Percentiles rank a stretch among this genome's conserved stretches.
Evolutionary conservation across 495 filamentous ascomycete species (phyloP).

Genomic region (Penicillium coprophilum): DNA sequence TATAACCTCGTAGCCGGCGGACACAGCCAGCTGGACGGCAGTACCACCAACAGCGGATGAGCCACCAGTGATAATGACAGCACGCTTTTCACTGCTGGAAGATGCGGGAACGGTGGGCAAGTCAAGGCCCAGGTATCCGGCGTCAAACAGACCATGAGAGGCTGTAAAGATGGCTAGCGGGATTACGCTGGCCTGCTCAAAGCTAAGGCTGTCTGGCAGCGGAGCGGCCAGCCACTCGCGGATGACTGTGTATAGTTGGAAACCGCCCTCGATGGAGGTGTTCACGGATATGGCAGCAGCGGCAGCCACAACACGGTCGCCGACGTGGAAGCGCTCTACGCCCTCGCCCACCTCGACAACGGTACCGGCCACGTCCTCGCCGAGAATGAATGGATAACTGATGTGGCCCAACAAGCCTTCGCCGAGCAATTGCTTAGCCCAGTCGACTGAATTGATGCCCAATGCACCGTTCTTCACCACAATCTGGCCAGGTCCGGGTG

Average conservation of each 20-base stretch:
- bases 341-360: conserved; percentile 38
- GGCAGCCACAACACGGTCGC: conserved; percentile 40
- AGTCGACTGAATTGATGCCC: conserved; percentile 50
- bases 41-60: conserved; percentile 48
- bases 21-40: conserved; percentile 59
- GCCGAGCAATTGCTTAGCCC: conserved; percentile 34
- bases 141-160: background rate
- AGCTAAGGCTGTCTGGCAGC: conserved; percentile 29
- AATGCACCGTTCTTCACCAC: conserved; percentile 41
- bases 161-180: background rate
- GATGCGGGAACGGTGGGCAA: background rate
- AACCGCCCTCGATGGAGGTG: conserved; percentile 15
- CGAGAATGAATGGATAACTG: conserved; percentile 36
- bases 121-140: background rate
- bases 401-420: conserved; percentile 17
- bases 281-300: background rate
- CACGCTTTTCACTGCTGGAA: background rate
- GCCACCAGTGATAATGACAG: background rate
- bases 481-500: background rate
- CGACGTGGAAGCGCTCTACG: conserved; percentile 37
- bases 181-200: conserved; percentile 27
- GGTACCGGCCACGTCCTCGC: conserved; percentile 44
- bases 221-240: conserved; percentile 21
- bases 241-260: conserved; percentile 41
- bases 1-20: conserved; percentile 57